These are phyloP conservation scores for Fusarium chuoi DNA, from an alignment of 2,329 filamentous ascomycete genomes.

Conservation along the genomic window DNA sequence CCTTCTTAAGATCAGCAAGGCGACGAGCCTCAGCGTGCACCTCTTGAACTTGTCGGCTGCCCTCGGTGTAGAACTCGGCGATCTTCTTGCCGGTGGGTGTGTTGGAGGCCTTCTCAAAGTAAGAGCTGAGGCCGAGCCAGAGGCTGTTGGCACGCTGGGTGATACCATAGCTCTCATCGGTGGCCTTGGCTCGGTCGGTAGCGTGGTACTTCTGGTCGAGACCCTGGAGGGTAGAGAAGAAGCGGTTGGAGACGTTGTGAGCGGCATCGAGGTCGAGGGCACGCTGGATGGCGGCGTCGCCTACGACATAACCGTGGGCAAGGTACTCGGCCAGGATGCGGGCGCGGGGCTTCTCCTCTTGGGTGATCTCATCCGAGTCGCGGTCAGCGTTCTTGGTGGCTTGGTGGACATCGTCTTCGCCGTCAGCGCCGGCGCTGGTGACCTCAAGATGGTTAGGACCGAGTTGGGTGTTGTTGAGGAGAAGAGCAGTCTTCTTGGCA, in stretches of 20 bases:
- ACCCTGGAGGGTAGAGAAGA: constrained; percentile 78
- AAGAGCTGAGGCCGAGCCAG: constrained; percentile 76
- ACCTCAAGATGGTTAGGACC: constrained; percentile 85
- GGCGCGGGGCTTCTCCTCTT: constrained; percentile 96
- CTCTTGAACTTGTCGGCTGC: constrained; percentile 90
- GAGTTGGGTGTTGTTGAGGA: constrained; percentile 96
- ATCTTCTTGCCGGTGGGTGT: constrained; percentile 91
- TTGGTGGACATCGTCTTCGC: constrained; percentile 69
- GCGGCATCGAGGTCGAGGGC: constrained; percentile 90
- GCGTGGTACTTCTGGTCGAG: constrained; percentile 91
- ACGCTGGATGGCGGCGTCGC: constrained; percentile 76
- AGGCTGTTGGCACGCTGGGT: constrained; percentile 74
- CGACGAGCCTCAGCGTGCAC: constrained; percentile 92
- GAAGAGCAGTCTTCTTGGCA: constrained; percentile 94
- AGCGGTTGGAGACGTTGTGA: constrained; percentile 85
- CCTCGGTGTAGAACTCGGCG: constrained; percentile 85
- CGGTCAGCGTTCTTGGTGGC: constrained; percentile 65
- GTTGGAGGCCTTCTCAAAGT: constrained; percentile 92
- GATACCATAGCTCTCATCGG: constrained; percentile 88
- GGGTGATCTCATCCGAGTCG: constrained; percentile 77
- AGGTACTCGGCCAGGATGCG: constrained; percentile 97
- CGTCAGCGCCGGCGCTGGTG: constrained; percentile 72
- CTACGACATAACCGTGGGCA: constrained; percentile 90
- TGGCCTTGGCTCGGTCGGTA: constrained; percentile 82
- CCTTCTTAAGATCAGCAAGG: constrained; percentile 86